Evolutionary conservation across 2,329 filamentous ascomycete species (phyloP).

Genomic region (Ramularia endophylla): DNA sequence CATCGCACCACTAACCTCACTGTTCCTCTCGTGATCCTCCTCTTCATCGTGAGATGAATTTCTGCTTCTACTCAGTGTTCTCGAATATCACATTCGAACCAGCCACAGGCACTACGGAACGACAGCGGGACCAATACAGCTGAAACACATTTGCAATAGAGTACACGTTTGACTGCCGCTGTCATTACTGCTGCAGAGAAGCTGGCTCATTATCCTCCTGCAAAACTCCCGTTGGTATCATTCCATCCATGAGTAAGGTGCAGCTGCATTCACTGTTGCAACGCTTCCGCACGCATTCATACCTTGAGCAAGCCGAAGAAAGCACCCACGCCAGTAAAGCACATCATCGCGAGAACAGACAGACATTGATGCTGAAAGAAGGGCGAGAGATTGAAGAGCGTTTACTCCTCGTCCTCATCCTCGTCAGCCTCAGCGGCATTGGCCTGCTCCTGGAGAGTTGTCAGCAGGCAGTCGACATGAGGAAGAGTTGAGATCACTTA

Average conservation of each 20-base stretch:
- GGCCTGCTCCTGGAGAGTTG: slow-evolving; percentile 17
- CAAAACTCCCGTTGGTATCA: slow-evolving; percentile 17
- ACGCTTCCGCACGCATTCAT: slow-evolving; percentile 9
- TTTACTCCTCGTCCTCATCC: slow-evolving; percentile 34
- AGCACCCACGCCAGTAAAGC: slow-evolving; percentile 2
- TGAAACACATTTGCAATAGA: slow-evolving; percentile 7
- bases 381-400: not conserved
- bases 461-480: slow-evolving; percentile 12
- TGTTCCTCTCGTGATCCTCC: too few relatives aligned
- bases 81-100: too few relatives aligned
- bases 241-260: slow-evolving; percentile 15
- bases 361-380: slow-evolving; percentile 1
- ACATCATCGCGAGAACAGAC: slow-evolving; percentile 1
- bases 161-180: slow-evolving; percentile 12
- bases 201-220: slow-evolving; percentile 13
- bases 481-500: slow-evolving; percentile 43
- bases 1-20: too few relatives aligned
- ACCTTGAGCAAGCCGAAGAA: slow-evolving; percentile 8
- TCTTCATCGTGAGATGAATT: too few relatives aligned
- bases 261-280: slow-evolving; percentile 13
- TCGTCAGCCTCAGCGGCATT: slow-evolving; percentile 25
- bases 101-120: too few relatives aligned
- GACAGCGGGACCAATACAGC: not conserved
- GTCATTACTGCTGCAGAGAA: slow-evolving; percentile 12
- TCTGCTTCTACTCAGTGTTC: too few relatives aligned